A percentile compares a stretch with the other conserved stretches of the same genome.
phyloP scores from a whole-genome alignment of 2,329 filamentous ascomycete genomes.

The Biscogniauxia sp. region DNA sequence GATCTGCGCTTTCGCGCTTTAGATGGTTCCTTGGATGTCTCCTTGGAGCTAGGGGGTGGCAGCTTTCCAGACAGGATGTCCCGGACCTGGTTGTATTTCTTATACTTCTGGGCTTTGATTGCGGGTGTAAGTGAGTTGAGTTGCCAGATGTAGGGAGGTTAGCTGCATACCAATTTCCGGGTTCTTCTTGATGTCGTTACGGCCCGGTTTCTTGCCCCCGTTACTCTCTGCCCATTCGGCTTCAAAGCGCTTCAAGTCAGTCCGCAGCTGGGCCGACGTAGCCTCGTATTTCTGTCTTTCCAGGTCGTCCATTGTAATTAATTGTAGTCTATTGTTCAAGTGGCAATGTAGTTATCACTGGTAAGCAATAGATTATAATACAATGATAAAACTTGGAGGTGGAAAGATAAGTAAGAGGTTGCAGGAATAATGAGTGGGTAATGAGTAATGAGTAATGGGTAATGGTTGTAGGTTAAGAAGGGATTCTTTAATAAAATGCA shows the following conservation, averaged over 20 bases:
- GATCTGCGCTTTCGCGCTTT: slow-evolving; percentile 42
- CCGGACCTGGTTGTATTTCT: slow-evolving; percentile 67
- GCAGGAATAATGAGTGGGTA: no score
- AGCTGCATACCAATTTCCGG: slow-evolving; percentile 61
- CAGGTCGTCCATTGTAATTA: slow-evolving; percentile 44
- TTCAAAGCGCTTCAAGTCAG: slow-evolving; percentile 73
- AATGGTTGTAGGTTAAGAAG: no score
- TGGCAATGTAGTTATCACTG: neutral
- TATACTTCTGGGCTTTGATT: slow-evolving; percentile 66
- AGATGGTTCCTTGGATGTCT: slow-evolving; percentile 35
- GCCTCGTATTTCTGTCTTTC: slow-evolving; percentile 46
- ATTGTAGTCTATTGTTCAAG: neutral
- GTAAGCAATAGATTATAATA: neutral
- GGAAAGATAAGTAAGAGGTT: neutral
- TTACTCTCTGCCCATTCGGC: slow-evolving; percentile 61
- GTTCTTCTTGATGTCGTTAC: slow-evolving; percentile 75
- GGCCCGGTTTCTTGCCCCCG: slow-evolving; percentile 64
- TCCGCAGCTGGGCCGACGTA: slow-evolving; percentile 56
- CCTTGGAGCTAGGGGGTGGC: slow-evolving; percentile 37
- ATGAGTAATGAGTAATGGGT: no score
- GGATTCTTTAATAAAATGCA: neutral
- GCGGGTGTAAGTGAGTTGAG: neutral
- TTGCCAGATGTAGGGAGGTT: neutral
- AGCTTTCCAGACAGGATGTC: slow-evolving; percentile 55
- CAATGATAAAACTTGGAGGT: neutral